Evolutionary conservation across 2,329 filamentous ascomycete genomes (phyloP), one percentile per base, ranked within the genome.

Genomic region (Remersonia thermophila): DNA sequence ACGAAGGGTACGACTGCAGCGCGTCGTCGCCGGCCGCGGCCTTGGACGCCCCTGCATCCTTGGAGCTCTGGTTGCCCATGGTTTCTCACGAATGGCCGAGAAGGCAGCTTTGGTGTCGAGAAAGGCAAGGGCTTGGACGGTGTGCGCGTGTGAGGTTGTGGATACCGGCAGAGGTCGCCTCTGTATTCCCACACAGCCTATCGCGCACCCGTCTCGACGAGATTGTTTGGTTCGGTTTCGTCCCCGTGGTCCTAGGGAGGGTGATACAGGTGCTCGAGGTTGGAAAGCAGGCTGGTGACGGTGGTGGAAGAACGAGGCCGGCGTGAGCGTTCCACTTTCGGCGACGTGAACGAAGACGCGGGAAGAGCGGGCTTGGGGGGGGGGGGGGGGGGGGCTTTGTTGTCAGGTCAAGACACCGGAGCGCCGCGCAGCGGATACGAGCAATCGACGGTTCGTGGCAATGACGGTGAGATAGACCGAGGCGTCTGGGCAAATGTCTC

Each of bases 1-100:
- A 89, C 18, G 89, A 94, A 18, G 87, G 89, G 58, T 91, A 93
- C 20, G 84, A 83, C 58, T 85, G 80, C 40, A 95, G 65, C 42
- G 72, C 67, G 27, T 82, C 75, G 45, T 60, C 59, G 39, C 63
- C 62, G 40, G 60, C 55, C 35, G 57, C 47, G 43, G 62, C 61
- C 59, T 73, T 81, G 51, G 65, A 56, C 41, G 59, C 59, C 48
- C 65, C 64, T 50, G 65, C 60, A 54, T 73, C 69, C 51, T 72
- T 74, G 50, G 82, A 86, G 51, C 68, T 69, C 60, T 83, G 75
- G 59, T 85, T 86, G 55, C 82, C 82, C 82, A 87, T 87, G 48
- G 32, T 45, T 53, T 49, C 46, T 50, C 48, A 36, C 40, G 39
- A 27, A 35, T 46, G 45, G 45, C 43, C 47, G 41, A 40, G 32